These are phyloP conservation scores for Rhododendron kiyosumense DNA, from an alignment of 148 eudicot genomes.

Conservation along the genomic window DNA sequence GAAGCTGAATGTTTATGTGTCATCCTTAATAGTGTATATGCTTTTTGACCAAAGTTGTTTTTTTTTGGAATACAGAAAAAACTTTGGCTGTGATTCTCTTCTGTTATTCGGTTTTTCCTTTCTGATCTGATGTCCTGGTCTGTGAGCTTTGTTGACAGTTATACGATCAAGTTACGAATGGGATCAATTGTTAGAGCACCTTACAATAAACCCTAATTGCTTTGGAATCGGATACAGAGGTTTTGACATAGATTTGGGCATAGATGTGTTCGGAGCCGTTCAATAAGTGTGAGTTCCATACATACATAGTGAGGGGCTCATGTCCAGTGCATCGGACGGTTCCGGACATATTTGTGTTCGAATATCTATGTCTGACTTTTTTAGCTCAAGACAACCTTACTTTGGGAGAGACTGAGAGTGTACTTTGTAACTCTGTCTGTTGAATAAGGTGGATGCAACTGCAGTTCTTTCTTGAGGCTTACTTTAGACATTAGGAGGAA, in stretches of 20 bases:
- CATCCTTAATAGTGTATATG: neutral
- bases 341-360: no score
- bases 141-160: neutral
- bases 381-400: neutral
- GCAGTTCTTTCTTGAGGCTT: neutral
- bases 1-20: neutral
- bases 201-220: neutral
- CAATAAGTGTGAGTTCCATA: neutral
- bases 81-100: neutral
- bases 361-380: no score
- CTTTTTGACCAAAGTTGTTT: neutral
- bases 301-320: neutral
- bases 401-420: neutral
- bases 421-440: neutral
- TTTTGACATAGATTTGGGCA: neutral
- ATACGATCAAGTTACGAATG: neutral
- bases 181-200: neutral
- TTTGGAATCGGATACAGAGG: neutral
- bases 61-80: neutral
- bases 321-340: neutral
- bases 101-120: neutral
- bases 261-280: neutral
- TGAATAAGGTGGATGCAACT: neutral
- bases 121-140: neutral
- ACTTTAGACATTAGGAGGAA: neutral